Base-by-base conservation (phyloP, 2,329 filamentous ascomycete genomes). In the Curvularia eragrostidis region DNA sequence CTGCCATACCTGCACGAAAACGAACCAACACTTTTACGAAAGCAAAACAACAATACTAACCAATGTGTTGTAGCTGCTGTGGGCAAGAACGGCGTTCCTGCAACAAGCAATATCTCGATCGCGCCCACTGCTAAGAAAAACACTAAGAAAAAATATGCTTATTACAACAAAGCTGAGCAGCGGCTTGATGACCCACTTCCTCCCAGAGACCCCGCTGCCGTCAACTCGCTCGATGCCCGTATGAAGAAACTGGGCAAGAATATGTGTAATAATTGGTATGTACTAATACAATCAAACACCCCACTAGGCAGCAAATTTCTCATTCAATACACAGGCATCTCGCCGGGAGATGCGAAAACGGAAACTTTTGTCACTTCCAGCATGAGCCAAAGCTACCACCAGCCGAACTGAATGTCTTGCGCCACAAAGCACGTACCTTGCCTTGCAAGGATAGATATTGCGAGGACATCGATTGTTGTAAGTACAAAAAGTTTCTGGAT, bases 161-260 rank as follows among this genome's bases (percentile, higher is more conserved):
- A 80, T 41, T 75, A 77, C 55, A 82, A 82, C 59, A 74, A 73
- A 32, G 67, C 71, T 48, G 77, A 77, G 44, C 71, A 81, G 59
- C 76, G 80, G 24, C 63, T 82, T 12, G 80, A 82, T 49, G 61
- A 73, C 18, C 65, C 70, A 2, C 72, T 82, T 8, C 69, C 73
- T 2, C 54, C 68, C n/a, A 66, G 65, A 24, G 72, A 74, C n/a
- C 61, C 59, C 6, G 54, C 58, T 7, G 69, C 72, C 5, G 49
- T 48, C 12, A 59, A 66, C 6, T 61, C 69, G 30, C 66, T 76
- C 41, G 72, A 75, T 8, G 41, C 54, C 24, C 73, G 73, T 43
- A 74, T 73, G 73, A 67, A 68, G 47, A 67, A 65, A 36, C 34
- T 30, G 0, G 69, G 71, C 24, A 70, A 68, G 39, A 76, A 75